Base-by-base conservation (phyloP, 202 grass and related monocot genomes). In the Carex arenaria region DNA sequence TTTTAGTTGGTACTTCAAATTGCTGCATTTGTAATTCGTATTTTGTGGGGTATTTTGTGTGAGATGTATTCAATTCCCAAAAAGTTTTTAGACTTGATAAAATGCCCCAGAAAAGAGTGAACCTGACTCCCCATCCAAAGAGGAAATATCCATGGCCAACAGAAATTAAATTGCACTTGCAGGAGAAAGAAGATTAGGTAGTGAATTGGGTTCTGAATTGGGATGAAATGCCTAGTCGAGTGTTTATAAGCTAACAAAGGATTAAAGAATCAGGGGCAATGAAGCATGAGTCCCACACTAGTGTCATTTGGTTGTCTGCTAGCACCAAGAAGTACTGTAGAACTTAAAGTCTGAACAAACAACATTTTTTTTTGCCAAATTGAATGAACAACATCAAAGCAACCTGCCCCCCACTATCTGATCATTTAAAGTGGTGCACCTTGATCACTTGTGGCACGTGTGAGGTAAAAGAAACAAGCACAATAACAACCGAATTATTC, bases 71-170 rank as follows among this genome's bases (percentile, higher is more conserved):
- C n/a, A n/a, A n/a, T n/a, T n/a, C n/a, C n/a, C n/a, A n/a, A n/a
- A n/a, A n/a, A n/a, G n/a, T n/a, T n/a, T n/a, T n/a, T n/a, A n/a
- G 2, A 31, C 30, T 43, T 43, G 61, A 85, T 2, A 32, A 68
- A 80, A 85, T 61, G 72, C 61, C 17, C 55, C 73, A 69, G 19
- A 32, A 67, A 86, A 62, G 7, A 47, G 14, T 56, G 0, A 62
- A 81, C 85, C 85, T 76, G 85, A 53, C 64, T 74, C 45, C 65
- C 23, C 45, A 8, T 66, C 43, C 32, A 59, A 72, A 22, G 78
- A 80, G 52, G 72, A 79, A 56, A 30, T 20, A 51, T 65, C 85
- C 85, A 86, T 86, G 78, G 78, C 56, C 1, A 17, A 69, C 67
- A 40, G 67, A 20, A 42, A 69, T 9, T 69, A 69, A n/a, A 69